Conservation (phyloP, 352 stramenopile species). For the Globisporangium heterothallicum region DNA sequence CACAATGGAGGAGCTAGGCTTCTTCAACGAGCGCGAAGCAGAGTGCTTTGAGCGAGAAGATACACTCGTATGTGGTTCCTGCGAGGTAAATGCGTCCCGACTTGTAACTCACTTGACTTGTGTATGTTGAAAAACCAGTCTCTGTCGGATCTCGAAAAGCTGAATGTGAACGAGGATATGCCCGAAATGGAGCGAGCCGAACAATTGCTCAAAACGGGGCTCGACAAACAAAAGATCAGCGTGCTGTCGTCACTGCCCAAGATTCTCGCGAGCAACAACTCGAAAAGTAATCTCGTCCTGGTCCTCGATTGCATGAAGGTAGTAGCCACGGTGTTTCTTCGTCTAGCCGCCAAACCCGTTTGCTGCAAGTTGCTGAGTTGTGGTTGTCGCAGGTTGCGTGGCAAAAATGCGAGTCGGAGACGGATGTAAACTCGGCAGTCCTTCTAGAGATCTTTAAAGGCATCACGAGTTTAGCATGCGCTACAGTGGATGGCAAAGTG, state of each 20-base stretch:
- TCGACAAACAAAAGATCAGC: slow-evolving; percentile 81
- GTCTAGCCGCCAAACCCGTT: background rate
- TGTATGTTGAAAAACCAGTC: slow-evolving; percentile 31
- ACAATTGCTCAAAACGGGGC: slow-evolving; percentile 64
- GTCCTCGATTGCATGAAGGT: slow-evolving; percentile 79
- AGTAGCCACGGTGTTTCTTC: background rate
- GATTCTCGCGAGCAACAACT: slow-evolving; percentile 68
- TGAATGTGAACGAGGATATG: slow-evolving; percentile 84
- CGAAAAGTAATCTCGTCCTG: slow-evolving; percentile 56
- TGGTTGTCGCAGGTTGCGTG: slow-evolving; percentile 32
- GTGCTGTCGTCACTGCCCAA: slow-evolving; percentile 62
- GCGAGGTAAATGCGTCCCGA: background rate
- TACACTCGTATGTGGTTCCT: slow-evolving; percentile 42
- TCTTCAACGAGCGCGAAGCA: slow-evolving; percentile 80
- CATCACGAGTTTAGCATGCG: slow-evolving; percentile 43
- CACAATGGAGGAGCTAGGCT: slow-evolving; percentile 72
- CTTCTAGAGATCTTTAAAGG: slow-evolving; percentile 59
- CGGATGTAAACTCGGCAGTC: slow-evolving; percentile 31
- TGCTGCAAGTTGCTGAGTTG: background rate
- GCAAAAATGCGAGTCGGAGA: slow-evolving; percentile 65
- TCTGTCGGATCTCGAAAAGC: slow-evolving; percentile 76
- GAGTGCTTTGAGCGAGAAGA: slow-evolving; percentile 83
- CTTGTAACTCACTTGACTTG: background rate
- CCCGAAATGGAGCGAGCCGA: slow-evolving; percentile 74
- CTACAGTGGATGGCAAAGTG: slow-evolving; percentile 71